Evolutionary conservation across 768 basidiomycete species (phyloP), one percentile per base, ranked within the genome.

Genomic region (Pleurotus salmoneostramineus): DNA sequence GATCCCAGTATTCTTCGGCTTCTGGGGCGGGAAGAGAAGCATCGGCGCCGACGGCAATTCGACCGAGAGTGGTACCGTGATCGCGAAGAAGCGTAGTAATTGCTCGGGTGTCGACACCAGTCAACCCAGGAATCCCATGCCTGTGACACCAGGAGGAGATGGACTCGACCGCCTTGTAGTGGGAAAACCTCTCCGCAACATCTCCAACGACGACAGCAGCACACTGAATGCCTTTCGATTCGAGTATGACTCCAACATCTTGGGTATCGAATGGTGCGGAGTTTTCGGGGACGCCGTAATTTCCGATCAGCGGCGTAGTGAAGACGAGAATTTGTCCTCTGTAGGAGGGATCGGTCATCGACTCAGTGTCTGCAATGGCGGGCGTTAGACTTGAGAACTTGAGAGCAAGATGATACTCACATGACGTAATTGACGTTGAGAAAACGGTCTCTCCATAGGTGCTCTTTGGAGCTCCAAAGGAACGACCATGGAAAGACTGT

Each of bases 261-360:
- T 82, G 81, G 14, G 78, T 79, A 68, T 97, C 82, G 40, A 80
- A 73, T 4, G 91, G 86, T 1, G 89, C 78, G 12, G 76, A 77
- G 72, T 99, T 98, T 35, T 68, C 65, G 5, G 97, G 97, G 6
- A 99, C 94, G 56, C 97, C 97, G 67, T 99, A 99, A 72, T 99
- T 99, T 42, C 97, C 97, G 63, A 99, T 97, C 73, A 99, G 84
- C 7, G 97, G 97, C 0, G 95, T 90, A 45, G 97, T 99, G 77
- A 99, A 99, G 58, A 99, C 97, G 62, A 99, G 84, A 68, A 99
- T 96, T 73, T 99, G 97, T 51, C 93, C 90, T 35, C 93, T 91
- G 73, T 99, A 98, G 6, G 97, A 98, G 5, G 97, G 97, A 71
- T 99, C 97, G 37, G 97, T 99, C 97, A 99, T 98, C 6, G 94